phyloP scores from a whole-genome alignment of 1,284 basidiomycete species.

The Moesziomyces parantarcticus region DNA sequence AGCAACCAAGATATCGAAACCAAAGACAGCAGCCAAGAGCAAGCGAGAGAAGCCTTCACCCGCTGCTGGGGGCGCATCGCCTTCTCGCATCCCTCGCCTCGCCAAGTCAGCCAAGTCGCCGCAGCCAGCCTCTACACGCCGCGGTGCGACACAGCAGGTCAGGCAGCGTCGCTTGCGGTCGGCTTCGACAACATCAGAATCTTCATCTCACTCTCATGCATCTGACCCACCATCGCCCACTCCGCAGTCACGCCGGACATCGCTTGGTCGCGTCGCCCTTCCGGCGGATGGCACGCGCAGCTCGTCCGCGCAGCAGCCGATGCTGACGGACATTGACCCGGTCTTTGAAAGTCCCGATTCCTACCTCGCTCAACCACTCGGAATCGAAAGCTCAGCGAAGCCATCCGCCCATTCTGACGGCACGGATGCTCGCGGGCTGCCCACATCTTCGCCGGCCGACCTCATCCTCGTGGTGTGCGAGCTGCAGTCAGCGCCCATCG shows the following conservation, averaged over 20 bases:
- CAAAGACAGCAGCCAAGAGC: not conserved
- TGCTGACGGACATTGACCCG: slow-evolving; percentile 20
- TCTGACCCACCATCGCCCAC: slow-evolving; percentile 8
- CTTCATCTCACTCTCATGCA: not conserved
- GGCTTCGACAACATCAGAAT: slow-evolving; percentile 5
- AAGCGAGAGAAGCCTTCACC: not conserved
- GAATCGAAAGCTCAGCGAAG: not conserved
- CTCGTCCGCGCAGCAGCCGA: slow-evolving; percentile 1
- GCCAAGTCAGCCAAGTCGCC: not conserved
- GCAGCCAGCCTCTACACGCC: not conserved
- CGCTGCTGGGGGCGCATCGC: not conserved
- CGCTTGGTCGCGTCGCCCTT: not conserved
- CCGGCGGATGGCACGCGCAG: not conserved
- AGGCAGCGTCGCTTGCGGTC: slow-evolving; percentile 2
- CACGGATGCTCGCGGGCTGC: slow-evolving; percentile 1
- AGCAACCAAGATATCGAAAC: not conserved
- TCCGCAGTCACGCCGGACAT: slow-evolving; percentile 3
- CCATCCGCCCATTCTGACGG: not conserved
- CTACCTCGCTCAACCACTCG: slow-evolving; percentile 4
- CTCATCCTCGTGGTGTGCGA: slow-evolving; percentile 47
- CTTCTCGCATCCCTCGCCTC: slow-evolving; percentile 24
- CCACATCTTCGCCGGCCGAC: slow-evolving; percentile 23
- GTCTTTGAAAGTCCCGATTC: slow-evolving; percentile 31
- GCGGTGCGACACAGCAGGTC: not conserved
- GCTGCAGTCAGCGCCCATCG: slow-evolving; percentile 35